These are phyloP conservation scores for Talaromyces amestolkiae DNA, from an alignment of 2,329 filamentous ascomycete species.

Conservation along the genomic window DNA sequence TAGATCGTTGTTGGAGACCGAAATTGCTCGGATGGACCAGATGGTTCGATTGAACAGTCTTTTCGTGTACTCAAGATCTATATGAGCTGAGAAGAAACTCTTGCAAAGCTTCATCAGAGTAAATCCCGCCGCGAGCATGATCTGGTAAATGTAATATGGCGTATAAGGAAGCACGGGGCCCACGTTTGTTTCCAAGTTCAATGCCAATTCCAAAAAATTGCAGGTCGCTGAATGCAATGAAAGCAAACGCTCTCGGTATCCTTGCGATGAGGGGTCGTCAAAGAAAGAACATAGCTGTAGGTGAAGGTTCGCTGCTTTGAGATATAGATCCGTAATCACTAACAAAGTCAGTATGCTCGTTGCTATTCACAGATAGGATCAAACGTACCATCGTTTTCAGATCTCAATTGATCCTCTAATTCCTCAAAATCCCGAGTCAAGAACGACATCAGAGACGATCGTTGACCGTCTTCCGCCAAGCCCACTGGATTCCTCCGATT, in stretches of 20 bases:
- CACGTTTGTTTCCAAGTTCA: slow-evolving; percentile 44
- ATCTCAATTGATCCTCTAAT: slow-evolving; percentile 51
- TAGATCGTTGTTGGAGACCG: slow-evolving; percentile 62
- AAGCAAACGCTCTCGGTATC: slow-evolving; percentile 47
- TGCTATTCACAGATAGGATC: slow-evolving; percentile 11
- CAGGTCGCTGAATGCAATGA: slow-evolving; percentile 47
- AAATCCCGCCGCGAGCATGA: slow-evolving; percentile 64
- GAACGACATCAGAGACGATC: slow-evolving; percentile 45
- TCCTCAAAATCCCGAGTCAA: slow-evolving; percentile 50
- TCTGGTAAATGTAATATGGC: slow-evolving; percentile 64
- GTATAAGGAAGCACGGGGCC: slow-evolving; percentile 54
- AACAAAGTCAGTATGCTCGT: slow-evolving; percentile 12
- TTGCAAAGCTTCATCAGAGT: slow-evolving; percentile 65
- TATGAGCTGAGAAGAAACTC: slow-evolving; percentile 59
- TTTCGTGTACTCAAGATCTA: slow-evolving; percentile 56
- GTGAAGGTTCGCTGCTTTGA: slow-evolving; percentile 48
- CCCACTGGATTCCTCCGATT: slow-evolving; percentile 56
- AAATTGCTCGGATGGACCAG: slow-evolving; percentile 58
- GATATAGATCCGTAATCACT: slow-evolving; percentile 49
- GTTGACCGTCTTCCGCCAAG: slow-evolving; percentile 44
- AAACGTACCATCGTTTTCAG: slow-evolving; percentile 41
- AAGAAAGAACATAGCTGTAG: slow-evolving; percentile 52
- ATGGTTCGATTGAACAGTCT: slow-evolving; percentile 60
- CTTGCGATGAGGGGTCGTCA: slow-evolving; percentile 46
- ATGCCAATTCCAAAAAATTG: slow-evolving; percentile 47